phyloP scores from a whole-genome alignment of 495 filamentous ascomycete genomes.

The Neurospora tetrasperma region DNA sequence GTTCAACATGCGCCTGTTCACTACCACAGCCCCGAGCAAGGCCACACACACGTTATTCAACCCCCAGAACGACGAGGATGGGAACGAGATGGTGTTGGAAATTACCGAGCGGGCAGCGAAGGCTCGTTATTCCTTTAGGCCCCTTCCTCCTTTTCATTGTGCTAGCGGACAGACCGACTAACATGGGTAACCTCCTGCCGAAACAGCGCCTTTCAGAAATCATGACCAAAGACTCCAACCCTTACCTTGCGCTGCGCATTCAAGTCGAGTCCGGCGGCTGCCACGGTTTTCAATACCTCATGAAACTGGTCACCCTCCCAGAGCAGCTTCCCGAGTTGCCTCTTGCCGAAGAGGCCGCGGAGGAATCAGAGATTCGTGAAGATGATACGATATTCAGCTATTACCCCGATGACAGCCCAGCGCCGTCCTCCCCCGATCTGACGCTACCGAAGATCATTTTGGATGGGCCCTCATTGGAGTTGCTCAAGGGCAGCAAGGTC shows the following conservation, averaged over 20 bases:
- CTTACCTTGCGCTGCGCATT: conserved; percentile 74
- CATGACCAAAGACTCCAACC: conserved; percentile 63
- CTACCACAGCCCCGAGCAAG: conserved; percentile 16
- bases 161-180: not conserved
- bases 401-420: conserved; percentile 3
- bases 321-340: conserved; percentile 21
- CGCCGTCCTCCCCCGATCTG: conserved; percentile 5
- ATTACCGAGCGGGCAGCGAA: conserved; percentile 75
- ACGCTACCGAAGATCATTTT: conserved; percentile 69
- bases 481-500: conserved; percentile 84
- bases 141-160: not conserved
- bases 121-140: conserved; percentile 37
- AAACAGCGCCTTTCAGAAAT: conserved; percentile 60
- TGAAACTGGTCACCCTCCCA: conserved; percentile 63
- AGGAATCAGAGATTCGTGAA: conserved; percentile 33
- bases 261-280: conserved; percentile 88
- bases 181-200: not conserved
- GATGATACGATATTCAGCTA: conserved; percentile 63
- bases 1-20: conserved; percentile 17
- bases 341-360: conserved; percentile 13
- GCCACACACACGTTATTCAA: conserved; percentile 44
- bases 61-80: conserved; percentile 61
- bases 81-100: conserved; percentile 67
- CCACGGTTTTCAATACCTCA: conserved; percentile 96
- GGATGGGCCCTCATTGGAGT: conserved; percentile 76